Evolutionary conservation across 1,284 basidiomycete genomes (phyloP).

Genomic region (Kalmanozyma brasiliensis): DNA sequence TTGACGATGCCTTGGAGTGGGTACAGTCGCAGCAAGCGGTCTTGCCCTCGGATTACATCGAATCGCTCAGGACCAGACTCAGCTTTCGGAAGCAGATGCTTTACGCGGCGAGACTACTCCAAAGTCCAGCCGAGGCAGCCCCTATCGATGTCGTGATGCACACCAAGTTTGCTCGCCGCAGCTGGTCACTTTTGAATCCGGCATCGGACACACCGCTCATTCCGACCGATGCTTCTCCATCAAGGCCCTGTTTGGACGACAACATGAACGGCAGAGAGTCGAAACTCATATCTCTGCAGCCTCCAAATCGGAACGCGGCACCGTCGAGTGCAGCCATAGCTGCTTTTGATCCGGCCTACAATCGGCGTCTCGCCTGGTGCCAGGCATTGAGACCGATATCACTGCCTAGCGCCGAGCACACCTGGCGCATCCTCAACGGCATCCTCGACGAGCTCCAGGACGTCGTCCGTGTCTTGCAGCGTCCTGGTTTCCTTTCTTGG

Average conservation of each 20-base stretch:
- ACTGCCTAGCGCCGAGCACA: conserved; percentile 72
- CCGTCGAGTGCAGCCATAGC: conserved; percentile 72
- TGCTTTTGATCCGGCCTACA: conserved; percentile 78
- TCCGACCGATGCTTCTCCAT: too few species aligned
- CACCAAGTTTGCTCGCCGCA: conserved; percentile 35
- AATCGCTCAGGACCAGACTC: conserved; percentile 32
- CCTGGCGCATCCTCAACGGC: conserved; percentile 72
- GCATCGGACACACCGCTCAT: neutral
- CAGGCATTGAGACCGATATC: conserved; percentile 78
- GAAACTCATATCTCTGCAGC: conserved; percentile 5
- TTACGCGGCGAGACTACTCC: conserved; percentile 26
- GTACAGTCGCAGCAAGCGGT: conserved; percentile 67
- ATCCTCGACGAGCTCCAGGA: conserved; percentile 75
- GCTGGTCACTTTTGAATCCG: conserved; percentile 20
- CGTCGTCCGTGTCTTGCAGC: conserved; percentile 28
- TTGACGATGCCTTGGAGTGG: conserved; percentile 75
- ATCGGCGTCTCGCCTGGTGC: conserved; percentile 77
- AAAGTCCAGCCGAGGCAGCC: conserved; percentile 23
- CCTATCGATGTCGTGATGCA: conserved; percentile 46
- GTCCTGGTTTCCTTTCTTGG: conserved; percentile 29
- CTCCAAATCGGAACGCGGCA: conserved; percentile 27
- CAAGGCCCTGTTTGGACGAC: neutral
- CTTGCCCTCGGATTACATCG: conserved; percentile 2
- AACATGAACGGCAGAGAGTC: neutral
- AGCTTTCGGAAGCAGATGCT: conserved; percentile 46